These are phyloP conservation scores for Aspergillus phoenicis DNA, from an alignment of 2,329 filamentous ascomycete species.

Conservation along the genomic window DNA sequence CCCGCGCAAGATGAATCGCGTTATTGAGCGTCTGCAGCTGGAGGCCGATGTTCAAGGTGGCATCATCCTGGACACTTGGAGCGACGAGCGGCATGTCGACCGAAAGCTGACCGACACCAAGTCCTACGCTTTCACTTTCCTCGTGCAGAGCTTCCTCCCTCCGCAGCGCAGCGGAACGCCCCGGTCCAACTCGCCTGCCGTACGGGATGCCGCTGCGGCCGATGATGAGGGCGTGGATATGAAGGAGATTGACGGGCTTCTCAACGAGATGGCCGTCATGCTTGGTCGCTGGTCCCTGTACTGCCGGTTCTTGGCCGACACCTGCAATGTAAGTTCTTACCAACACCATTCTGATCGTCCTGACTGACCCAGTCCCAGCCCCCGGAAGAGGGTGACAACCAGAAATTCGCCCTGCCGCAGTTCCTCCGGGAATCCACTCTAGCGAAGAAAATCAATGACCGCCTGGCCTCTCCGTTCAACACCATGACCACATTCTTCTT, in stretches of 20 bases:
- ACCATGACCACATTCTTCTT: constrained; percentile 96
- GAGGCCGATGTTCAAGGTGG: constrained; percentile 96
- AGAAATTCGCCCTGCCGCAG: constrained; percentile 67
- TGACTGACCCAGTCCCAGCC: constrained; percentile 30
- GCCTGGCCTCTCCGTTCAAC: constrained; percentile 80
- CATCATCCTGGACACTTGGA: constrained; percentile 94
- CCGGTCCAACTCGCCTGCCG: constrained; percentile 75
- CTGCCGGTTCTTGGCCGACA: constrained; percentile 81
- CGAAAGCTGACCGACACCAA: constrained; percentile 91
- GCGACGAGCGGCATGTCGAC: constrained; percentile 81
- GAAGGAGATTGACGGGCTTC: constrained; percentile 87
- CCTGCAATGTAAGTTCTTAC: constrained; percentile 68
- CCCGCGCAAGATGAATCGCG: constrained; percentile 85
- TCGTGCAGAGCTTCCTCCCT: constrained; percentile 90
- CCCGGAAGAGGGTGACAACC: constrained; percentile 52
- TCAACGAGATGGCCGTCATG: constrained; percentile 90
- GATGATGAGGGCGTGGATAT: constrained; percentile 95
- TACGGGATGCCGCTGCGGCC: constrained; percentile 61
- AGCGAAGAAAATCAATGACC: constrained; percentile 72
- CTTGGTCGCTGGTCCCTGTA: constrained; percentile 92
- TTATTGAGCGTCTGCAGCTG: constrained; percentile 88
- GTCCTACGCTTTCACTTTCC: constrained; percentile 95
- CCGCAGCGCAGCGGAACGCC: constrained; percentile 68
- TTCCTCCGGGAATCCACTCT: constrained; percentile 80
- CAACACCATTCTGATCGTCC: neutral